A percentile compares a stretch with the other conserved stretches of the same genome.
Evolutionary conservation across 139 green algal genomes (phyloP).

Genomic region (Chlamydomonas incerta): DNA sequence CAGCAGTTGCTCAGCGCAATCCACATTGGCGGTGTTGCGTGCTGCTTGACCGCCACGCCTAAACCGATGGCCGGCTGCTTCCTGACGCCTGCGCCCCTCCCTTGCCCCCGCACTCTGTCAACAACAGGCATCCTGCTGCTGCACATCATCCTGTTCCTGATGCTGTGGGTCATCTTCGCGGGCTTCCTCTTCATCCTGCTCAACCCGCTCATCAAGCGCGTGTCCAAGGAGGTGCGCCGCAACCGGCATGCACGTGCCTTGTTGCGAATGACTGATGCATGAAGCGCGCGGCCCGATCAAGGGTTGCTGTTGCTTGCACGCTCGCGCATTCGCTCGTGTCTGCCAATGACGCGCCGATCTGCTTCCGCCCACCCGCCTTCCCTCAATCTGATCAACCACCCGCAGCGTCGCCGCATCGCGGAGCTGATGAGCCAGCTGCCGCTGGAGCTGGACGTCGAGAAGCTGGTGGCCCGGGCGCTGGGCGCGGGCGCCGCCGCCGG

Average conservation of each 20-base stretch:
- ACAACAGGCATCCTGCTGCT: neutral
- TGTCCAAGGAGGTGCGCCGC: conserved; percentile 7
- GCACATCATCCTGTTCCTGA: conserved; percentile 18
- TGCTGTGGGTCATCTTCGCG: conserved; percentile 17
- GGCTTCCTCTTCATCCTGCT: conserved; percentile 20
- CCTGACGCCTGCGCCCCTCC: no score
- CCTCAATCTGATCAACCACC: neutral
- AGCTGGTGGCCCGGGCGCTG: neutral
- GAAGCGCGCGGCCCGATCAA: no score
- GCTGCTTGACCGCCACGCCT: no score
- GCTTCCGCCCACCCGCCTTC: no score
- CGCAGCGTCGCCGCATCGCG: conserved; percentile 1
- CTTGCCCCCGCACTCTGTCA: no score
- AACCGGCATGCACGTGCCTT: neutral
- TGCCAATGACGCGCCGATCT: no score
- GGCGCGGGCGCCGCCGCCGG: no score
- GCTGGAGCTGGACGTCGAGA: conserved; percentile 27
- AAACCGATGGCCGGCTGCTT: no score
- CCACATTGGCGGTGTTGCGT: no score
- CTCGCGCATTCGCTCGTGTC: neutral
- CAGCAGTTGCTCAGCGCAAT: no score
- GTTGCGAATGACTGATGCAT: no score
- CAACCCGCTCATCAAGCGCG: conserved; percentile 9
- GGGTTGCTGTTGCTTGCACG: neutral
- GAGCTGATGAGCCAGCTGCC: conserved; percentile 5